These are phyloP conservation scores for Ustilago sp. DNA, from an alignment of 1,284 basidiomycete species.

Conservation along the genomic window DNA sequence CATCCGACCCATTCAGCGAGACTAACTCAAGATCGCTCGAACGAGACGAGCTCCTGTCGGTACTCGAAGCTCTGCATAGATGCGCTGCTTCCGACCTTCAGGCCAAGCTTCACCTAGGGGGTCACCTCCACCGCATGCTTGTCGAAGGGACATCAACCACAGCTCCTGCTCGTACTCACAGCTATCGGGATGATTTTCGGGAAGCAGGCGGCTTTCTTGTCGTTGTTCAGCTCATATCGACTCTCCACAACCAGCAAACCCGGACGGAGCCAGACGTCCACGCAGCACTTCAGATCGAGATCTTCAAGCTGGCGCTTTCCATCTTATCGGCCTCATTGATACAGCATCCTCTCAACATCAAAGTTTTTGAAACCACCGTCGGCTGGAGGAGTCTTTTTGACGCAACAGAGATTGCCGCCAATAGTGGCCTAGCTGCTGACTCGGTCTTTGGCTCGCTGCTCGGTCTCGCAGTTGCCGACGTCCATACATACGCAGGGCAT, in stretches of 20 bases:
- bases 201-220: conserved; percentile 60
- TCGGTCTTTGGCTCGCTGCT: conserved; percentile 52
- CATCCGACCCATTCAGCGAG: conserved; percentile 17
- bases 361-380: conserved; percentile 48
- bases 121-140: conserved; percentile 55
- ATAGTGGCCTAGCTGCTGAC: conserved; percentile 13
- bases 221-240: conserved; percentile 58
- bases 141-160: conserved; percentile 30
- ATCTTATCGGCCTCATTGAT: conserved; percentile 57
- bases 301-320: conserved; percentile 57
- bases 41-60: conserved; percentile 45
- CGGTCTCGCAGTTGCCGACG: conserved; percentile 57
- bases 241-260: conserved; percentile 30
- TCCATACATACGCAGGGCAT: conserved; percentile 33
- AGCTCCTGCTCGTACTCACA: conserved; percentile 18
- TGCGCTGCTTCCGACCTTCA: conserved; percentile 34
- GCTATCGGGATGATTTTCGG: conserved; percentile 54
- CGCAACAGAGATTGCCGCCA: conserved; percentile 34
- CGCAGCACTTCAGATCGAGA: conserved; percentile 38
- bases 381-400: conserved; percentile 56
- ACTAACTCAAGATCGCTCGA: conserved; percentile 15
- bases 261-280: conserved; percentile 9
- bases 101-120: conserved; percentile 51
- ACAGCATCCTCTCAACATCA: conserved; percentile 51
- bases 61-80: conserved; percentile 43